These are phyloP conservation scores for Calamus simplicifolius DNA, from an alignment of 176 grass and related monocot genomes.

Conservation along the genomic window DNA sequence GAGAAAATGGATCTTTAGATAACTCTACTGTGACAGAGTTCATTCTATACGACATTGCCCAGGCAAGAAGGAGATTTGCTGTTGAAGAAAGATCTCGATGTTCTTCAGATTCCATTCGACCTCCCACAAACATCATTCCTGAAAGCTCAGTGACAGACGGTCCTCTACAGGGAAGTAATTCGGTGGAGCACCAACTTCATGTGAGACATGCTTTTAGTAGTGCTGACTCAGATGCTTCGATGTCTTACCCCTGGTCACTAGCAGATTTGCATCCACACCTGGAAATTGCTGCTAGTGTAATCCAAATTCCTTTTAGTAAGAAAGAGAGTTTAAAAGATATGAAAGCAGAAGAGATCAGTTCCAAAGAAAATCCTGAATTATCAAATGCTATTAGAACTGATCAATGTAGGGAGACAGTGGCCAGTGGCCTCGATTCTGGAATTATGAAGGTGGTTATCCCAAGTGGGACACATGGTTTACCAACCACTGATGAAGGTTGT, in stretches of 20 bases:
- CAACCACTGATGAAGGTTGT: conserved; percentile 46
- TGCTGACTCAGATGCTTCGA: conserved; percentile 32
- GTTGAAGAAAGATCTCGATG: conserved; percentile 47
- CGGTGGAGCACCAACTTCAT: conserved; percentile 28
- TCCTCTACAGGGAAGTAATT: conserved; percentile 33
- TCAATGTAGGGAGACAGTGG: not conserved
- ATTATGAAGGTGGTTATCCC: conserved; percentile 56
- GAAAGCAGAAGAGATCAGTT: not conserved
- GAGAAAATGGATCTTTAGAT: conserved; percentile 49
- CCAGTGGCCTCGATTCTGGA: conserved; percentile 10
- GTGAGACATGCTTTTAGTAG: conserved; percentile 17
- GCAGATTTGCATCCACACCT: conserved; percentile 76
- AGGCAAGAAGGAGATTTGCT: conserved; percentile 56
- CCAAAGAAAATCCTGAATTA: not conserved
- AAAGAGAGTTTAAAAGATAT: conserved; percentile 35
- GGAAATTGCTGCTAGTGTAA: conserved; percentile 61
- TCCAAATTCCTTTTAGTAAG: conserved; percentile 66
- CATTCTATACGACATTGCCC: conserved; percentile 78
- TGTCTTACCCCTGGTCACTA: conserved; percentile 63
- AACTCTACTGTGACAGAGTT: conserved; percentile 86
- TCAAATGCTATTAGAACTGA: not conserved
- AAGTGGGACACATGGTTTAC: conserved; percentile 68
- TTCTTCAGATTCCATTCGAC: conserved; percentile 24
- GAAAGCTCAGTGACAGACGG: conserved; percentile 26
- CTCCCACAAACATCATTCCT: conserved; percentile 20